phyloP scores from a whole-genome alignment of 2,329 filamentous ascomycete genomes.

The Scedosporium dehoogii region DNA sequence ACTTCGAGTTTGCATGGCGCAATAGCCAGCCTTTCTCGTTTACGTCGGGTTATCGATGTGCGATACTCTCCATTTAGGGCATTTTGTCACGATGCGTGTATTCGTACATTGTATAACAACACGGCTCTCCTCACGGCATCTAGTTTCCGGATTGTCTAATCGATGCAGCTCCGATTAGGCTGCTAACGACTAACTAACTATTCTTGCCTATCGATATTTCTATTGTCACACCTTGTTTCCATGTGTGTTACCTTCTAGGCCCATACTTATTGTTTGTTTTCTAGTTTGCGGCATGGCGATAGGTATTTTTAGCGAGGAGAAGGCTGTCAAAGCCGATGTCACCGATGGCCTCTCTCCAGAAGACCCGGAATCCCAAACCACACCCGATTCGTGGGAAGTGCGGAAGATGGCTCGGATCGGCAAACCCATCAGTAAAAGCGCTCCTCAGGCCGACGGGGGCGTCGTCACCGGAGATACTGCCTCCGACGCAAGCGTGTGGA shows the following conservation, averaged over 20 bases:
- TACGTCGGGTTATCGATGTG: background rate
- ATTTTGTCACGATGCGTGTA: background rate
- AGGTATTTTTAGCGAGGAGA: background rate
- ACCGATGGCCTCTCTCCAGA: background rate
- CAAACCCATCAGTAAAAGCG: background rate
- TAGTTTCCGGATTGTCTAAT: no score
- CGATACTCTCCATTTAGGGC: background rate
- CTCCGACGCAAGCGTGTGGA: slow-evolving; percentile 9
- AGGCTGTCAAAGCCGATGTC: background rate
- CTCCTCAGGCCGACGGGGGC: background rate
- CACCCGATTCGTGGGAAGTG: background rate
- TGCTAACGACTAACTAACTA: no score
- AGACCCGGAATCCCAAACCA: background rate
- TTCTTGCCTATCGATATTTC: no score
- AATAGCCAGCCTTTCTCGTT: background rate
- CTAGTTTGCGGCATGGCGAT: background rate
- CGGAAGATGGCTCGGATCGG: background rate
- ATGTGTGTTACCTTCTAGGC: background rate
- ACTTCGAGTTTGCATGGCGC: background rate
- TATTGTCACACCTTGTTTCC: no score
- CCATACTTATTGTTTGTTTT: background rate
- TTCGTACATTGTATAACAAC: no score
- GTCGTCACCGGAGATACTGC: background rate
- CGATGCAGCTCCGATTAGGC: no score
- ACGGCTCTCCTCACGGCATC: no score